Base-by-base conservation (phyloP, 1,284 basidiomycete species). In the Apiotrichum siamense region DNA sequence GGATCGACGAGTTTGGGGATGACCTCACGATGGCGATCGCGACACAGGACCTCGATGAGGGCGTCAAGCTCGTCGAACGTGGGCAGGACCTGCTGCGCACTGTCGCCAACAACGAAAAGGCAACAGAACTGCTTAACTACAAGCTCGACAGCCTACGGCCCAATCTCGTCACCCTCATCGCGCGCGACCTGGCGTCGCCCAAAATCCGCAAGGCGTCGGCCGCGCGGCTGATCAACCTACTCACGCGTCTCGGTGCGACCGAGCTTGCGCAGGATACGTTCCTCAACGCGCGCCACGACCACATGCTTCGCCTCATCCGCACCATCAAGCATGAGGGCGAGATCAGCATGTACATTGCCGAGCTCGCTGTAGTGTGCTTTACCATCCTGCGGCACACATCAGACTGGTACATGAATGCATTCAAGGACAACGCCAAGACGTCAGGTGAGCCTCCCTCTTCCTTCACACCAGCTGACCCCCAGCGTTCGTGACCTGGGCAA, bases 371-470 rank as follows among this genome's bases (percentile, higher is more conserved):
- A 18, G 72, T 75, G 11, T 73, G 67, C 41, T 75, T 75, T 48
- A 75, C 73, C 11, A 61, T 75, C 15, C 55, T 75, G 18, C 63
- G 70, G 20, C 69, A 98, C 67, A 97, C 93, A 2, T 88, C 88
- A 36, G 94, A 99, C 72, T 98, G 94, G 96, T 99, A 91, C 73
- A 80, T 97, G 67, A 85, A 85, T 1, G 93, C 90, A 43, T 99
- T 97, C 75, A 89, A 86, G 71, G 93, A 97, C 70, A 91, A 92
- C 65, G 84, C 88, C 55, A 89, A 92, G 65, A 88, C 93, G 0
- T 93, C 89, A 49, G 81, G 90, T 91, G 63, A 61, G 87, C n/a
- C n/a, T n/a, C n/a, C n/a, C n/a, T n/a, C n/a, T n/a, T 62, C 13
- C 26, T 2, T 23, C 3, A 3, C 9, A 17, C 13, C 23, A 39